Conservation (phyloP, 768 basidiomycete genomes). For the Hericium alpestre region DNA sequence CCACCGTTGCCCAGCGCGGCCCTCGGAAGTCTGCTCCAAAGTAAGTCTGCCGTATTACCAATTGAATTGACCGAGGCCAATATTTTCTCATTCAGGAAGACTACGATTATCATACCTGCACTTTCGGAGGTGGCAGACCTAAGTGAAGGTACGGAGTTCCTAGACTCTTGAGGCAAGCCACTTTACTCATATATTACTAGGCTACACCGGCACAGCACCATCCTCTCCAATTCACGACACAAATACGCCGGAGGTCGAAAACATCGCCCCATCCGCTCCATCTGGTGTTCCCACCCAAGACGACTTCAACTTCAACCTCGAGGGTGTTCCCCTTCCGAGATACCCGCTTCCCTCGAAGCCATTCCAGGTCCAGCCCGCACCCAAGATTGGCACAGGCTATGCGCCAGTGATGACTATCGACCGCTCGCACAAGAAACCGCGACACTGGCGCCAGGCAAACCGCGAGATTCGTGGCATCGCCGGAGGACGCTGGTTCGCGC, state of each 20-base stretch:
- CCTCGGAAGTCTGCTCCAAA: constrained; percentile 22
- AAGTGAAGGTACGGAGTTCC: constrained; percentile 1
- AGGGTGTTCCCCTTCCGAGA: constrained; percentile 52
- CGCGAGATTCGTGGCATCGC: constrained; percentile 76
- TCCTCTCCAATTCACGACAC: constrained; percentile 8
- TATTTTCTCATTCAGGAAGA: neutral
- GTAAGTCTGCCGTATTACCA: constrained; percentile 11
- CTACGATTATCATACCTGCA: neutral
- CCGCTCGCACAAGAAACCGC: constrained; percentile 46
- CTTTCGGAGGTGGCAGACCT: constrained; percentile 15
- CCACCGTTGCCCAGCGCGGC: constrained; percentile 17
- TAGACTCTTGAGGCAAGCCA: neutral
- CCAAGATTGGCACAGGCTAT: constrained; percentile 65
- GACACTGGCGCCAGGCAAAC: constrained; percentile 65
- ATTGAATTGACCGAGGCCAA: neutral
- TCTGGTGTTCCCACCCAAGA: neutral
- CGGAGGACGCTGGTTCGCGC: constrained; percentile 72
- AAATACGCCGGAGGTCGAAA: constrained; percentile 1
- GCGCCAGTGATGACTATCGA: constrained; percentile 61
- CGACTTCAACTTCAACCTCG: constrained; percentile 35
- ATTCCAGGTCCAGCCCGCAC: constrained; percentile 70
- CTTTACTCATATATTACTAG: neutral
- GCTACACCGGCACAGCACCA: constrained; percentile 13
- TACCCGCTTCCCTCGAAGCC: constrained; percentile 78
- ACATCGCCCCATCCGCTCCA: neutral